Evolutionary conservation across 176 grass and related monocot genomes (phyloP).

Genomic region (Panicum miliaceum): DNA sequence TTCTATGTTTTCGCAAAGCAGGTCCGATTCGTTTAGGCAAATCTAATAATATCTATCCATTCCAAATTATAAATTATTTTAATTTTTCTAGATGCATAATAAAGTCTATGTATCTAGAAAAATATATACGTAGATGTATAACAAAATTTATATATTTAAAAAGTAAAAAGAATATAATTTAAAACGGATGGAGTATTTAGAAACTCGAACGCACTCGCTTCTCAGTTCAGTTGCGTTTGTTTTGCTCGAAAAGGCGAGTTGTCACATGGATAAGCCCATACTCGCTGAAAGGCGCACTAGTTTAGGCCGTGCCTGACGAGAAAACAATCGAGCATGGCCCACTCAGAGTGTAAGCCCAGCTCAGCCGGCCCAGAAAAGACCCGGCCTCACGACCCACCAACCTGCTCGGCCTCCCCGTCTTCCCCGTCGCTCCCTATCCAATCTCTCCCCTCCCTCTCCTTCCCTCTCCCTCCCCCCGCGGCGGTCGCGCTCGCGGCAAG

Average conservation of each 20-base stretch:
- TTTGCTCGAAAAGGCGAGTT: not conserved
- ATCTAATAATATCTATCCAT: too few relatives aligned
- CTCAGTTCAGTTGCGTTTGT: not conserved
- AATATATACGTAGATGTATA: too few relatives aligned
- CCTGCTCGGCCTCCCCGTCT: not conserved
- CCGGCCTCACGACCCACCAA: constrained; percentile 28
- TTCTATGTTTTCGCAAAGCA: too few relatives aligned
- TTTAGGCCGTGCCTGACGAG: not conserved
- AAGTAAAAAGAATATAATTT: too few relatives aligned
- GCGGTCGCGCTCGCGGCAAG: constrained; percentile 16
- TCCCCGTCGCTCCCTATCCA: constrained; percentile 41
- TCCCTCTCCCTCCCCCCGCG: constrained; percentile 3
- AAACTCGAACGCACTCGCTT: not conserved
- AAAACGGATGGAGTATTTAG: too few relatives aligned
- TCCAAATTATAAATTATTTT: too few relatives aligned
- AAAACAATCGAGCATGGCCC: not conserved
- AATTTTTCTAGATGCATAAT: too few relatives aligned
- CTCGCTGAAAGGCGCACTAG: not conserved
- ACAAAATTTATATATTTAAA: too few relatives aligned
- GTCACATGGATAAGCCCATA: constrained; percentile 2
- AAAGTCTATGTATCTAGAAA: too few relatives aligned
- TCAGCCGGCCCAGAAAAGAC: not conserved
- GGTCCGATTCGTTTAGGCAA: too few relatives aligned
- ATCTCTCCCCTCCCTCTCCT: constrained; percentile 25
- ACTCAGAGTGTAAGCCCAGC: not conserved